Conservation (phyloP, 2,329 filamentous ascomycete species). For the Akanthomyces lecanii region DNA sequence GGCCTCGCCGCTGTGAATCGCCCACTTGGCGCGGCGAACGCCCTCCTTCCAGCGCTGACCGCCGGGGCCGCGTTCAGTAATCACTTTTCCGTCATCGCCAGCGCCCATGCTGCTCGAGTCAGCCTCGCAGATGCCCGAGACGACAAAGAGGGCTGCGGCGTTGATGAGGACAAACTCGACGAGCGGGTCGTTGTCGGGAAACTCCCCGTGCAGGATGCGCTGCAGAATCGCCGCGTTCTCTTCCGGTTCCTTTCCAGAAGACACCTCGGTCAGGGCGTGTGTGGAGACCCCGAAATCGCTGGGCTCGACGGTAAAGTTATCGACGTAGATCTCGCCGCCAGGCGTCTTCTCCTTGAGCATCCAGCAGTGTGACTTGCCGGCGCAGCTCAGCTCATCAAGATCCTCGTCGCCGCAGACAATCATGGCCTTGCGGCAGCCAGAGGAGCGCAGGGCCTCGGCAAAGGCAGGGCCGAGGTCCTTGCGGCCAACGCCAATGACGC, state of each 20-base stretch:
- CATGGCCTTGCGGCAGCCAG: slow-evolving; percentile 76
- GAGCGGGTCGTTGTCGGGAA: slow-evolving; percentile 74
- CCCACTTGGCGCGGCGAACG: slow-evolving; percentile 80
- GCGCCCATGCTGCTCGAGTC: slow-evolving; percentile 74
- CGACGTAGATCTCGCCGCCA: slow-evolving; percentile 49
- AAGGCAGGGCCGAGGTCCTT: slow-evolving; percentile 85
- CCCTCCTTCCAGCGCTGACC: slow-evolving; percentile 94
- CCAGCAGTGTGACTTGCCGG: slow-evolving; percentile 87
- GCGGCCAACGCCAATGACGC: slow-evolving; percentile 89
- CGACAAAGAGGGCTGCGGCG: slow-evolving; percentile 80
- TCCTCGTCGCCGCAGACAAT: slow-evolving; percentile 93
- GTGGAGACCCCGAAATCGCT: slow-evolving; percentile 79
- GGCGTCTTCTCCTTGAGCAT: slow-evolving; percentile 54
- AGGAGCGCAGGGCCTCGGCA: slow-evolving; percentile 73
- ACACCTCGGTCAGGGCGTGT: slow-evolving; percentile 73
- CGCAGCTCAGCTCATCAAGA: slow-evolving; percentile 91
- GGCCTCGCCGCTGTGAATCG: slow-evolving; percentile 81
- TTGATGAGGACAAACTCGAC: slow-evolving; percentile 94
- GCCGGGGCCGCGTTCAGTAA: slow-evolving; percentile 77
- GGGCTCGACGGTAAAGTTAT: slow-evolving; percentile 74
- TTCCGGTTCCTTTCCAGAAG: slow-evolving; percentile 75
- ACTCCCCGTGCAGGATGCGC: slow-evolving; percentile 68
- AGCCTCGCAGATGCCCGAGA: slow-evolving; percentile 80
- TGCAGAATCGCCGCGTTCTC: slow-evolving; percentile 85
- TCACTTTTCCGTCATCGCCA: slow-evolving; percentile 75